Evolutionary conservation across 331 rosid genomes (phyloP).

Genomic region (Erythrophleum ivorense): DNA sequence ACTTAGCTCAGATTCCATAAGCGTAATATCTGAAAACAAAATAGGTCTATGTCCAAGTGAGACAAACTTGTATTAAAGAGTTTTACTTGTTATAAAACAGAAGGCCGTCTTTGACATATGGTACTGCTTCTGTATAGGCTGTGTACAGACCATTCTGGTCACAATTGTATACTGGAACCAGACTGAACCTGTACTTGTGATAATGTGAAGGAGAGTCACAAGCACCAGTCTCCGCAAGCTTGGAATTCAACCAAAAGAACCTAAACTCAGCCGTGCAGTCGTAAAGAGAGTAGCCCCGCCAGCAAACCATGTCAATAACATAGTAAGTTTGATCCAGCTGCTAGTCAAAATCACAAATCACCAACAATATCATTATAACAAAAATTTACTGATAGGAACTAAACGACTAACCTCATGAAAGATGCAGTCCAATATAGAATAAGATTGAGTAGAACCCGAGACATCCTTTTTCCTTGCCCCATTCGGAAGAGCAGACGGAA

Average conservation of each 20-base stretch:
- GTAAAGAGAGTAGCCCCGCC: slow-evolving; percentile 78
- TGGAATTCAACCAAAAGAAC: slow-evolving; percentile 81
- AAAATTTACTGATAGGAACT: background rate
- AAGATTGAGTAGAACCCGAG: slow-evolving; percentile 70
- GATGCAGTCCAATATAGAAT: slow-evolving; percentile 85
- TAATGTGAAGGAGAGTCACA: slow-evolving; percentile 66
- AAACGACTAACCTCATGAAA: slow-evolving; percentile 77
- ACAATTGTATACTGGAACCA: slow-evolving; percentile 60
- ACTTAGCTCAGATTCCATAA: background rate
- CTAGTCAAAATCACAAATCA: slow-evolving; percentile 34
- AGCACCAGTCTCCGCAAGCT: slow-evolving; percentile 83
- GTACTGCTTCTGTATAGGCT: slow-evolving; percentile 63
- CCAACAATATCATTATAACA: slow-evolving; percentile 13
- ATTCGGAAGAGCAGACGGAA: slow-evolving; percentile 84
- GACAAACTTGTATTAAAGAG: background rate
- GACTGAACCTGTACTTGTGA: slow-evolving; percentile 73
- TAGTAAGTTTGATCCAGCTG: slow-evolving; percentile 90
- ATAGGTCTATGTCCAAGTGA: slow-evolving; percentile 7
- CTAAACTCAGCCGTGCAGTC: slow-evolving; percentile 84
- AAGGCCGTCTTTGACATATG: slow-evolving; percentile 83
- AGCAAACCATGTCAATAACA: slow-evolving; percentile 89
- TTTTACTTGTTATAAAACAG: slow-evolving; percentile 79
- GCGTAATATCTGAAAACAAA: no score
- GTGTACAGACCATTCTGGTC: slow-evolving; percentile 64
- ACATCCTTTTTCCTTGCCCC: slow-evolving; percentile 65